phyloP scores from a whole-genome alignment of 1,284 basidiomycete species.

The Pyrrhoderma noxium region DNA sequence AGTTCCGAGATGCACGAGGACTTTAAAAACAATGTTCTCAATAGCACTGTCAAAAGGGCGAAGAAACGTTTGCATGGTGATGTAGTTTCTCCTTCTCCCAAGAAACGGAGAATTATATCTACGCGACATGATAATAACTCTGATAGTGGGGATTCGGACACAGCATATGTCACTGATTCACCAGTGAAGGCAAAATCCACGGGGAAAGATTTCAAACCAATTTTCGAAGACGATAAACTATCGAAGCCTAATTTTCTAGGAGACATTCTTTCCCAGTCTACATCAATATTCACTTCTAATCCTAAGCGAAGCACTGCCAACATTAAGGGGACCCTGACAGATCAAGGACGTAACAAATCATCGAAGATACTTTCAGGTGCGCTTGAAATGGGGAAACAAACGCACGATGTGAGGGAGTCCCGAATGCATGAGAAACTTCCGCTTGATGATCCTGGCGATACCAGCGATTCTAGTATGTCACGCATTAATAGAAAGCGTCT shows the following conservation, averaged over 20 bases:
- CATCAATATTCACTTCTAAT: no score
- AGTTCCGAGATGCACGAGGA: conserved; percentile 16
- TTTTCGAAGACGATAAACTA: conserved; percentile 52
- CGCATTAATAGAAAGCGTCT: conserved; percentile 1
- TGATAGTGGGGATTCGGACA: conserved; percentile 27
- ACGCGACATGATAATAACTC: background rate
- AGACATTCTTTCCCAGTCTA: no score
- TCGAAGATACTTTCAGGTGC: no score
- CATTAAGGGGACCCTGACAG: background rate
- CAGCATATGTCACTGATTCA: conserved; percentile 57
- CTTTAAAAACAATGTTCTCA: conserved; percentile 23
- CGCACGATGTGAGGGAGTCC: no score
- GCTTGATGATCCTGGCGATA: background rate
- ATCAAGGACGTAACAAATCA: no score
- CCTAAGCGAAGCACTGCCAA: background rate
- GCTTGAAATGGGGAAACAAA: no score
- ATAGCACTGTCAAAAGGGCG: conserved; percentile 45
- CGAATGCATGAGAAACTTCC: no score
- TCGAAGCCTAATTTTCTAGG: conserved; percentile 20
- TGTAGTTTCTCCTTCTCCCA: conserved; percentile 73
- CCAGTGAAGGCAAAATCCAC: conserved; percentile 54
- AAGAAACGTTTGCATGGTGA: conserved; percentile 75
- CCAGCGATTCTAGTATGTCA: background rate
- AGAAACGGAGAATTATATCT: conserved; percentile 41
- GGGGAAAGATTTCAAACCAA: conserved; percentile 51